Evolutionary conservation across 805 yeast species (phyloP), one percentile per base, ranked within the genome.

Genomic region (Grigorovia yakushimaensis): DNA sequence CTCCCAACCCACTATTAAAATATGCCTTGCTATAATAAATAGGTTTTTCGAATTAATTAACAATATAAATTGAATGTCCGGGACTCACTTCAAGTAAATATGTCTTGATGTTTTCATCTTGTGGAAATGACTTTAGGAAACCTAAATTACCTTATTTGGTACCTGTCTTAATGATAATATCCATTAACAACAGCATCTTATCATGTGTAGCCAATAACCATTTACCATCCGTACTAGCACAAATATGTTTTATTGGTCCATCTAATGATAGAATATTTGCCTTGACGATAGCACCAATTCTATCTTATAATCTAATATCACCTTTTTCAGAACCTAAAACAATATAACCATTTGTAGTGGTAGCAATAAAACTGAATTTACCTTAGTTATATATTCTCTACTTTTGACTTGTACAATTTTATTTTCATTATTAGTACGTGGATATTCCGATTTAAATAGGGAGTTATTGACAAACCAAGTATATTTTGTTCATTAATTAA

Each of bases 181-280:
- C 93, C 50, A 87, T 71, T 41, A 88, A 71, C 46, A 88, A 68
- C 51, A 88, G 66, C 58, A 84, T 85, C 1, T 78, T 76, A 56
- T 74, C 72, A 68, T 91, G 85, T 0, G 96, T 88, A 1, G 88
- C 93, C 49, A 88, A 68, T 39, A 88, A 58, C 83, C 88, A 88
- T 54, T 78, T 72, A 50, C 96, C 96, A 61, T 84, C 89, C 19
- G 83, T 77, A 5, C 94, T 79, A 1, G 77, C 79, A 49, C 84
- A 89, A 18, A 85, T 55, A 20, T 84, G 84, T 38, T 73, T 66
- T 44, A 84, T 77, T 2, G 78, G 69, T 55, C 88, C 94, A 22
- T 96, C 96, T 37, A 88, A 68, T 0, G 93, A 88, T 2, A 96
- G 96, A 30, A 88, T 67, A 21, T 76, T 73, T 1, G 93, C 81